A percentile compares a stretch with the other conserved stretches of the same genome.
phyloP scores from a whole-genome alignment of 1,139 yeast genomes.

The Kodamaea alishanica region DNA sequence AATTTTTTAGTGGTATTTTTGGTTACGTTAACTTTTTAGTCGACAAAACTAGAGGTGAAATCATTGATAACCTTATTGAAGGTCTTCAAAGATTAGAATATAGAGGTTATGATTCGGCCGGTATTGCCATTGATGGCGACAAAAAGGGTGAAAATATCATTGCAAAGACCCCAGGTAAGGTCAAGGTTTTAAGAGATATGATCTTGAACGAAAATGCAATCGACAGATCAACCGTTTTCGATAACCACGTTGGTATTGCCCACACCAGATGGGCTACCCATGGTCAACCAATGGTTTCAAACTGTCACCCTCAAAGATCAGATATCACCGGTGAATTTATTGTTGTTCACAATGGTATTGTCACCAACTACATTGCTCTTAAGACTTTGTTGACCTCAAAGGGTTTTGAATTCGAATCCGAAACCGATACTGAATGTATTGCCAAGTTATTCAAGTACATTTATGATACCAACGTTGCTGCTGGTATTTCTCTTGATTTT shows the following conservation, averaged over 20 bases:
- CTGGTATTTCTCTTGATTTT: conserved; percentile 72
- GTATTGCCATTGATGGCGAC: conserved; percentile 93
- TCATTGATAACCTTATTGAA: conserved; percentile 81
- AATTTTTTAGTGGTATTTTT: conserved; percentile 77
- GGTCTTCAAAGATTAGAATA: conserved; percentile 93
- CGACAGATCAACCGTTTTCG: conserved; percentile 61
- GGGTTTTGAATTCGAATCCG: conserved; percentile 84
- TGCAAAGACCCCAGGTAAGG: conserved; percentile 90
- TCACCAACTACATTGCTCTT: conserved; percentile 90
- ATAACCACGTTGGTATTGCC: conserved; percentile 92
- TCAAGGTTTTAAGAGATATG: conserved; percentile 70
- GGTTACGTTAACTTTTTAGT: conserved; percentile 96
- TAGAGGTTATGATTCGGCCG: conserved; percentile 98
- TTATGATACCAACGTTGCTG: conserved; percentile 70
- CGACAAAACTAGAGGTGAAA: conserved; percentile 88
- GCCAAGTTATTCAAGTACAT: conserved; percentile 92
- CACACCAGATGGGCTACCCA: conserved; percentile 99
- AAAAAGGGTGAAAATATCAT: conserved; percentile 58
- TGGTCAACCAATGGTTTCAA: conserved; percentile 81
- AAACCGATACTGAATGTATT: conserved; percentile 97
- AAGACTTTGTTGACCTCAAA: conserved; percentile 74
- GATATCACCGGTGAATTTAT: conserved; percentile 80
- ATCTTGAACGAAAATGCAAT: conserved; percentile 47
- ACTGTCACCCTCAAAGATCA: conserved; percentile 96
- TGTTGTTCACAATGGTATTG: conserved; percentile 96